phyloP scores from a whole-genome alignment of 495 filamentous ascomycete genomes.

The Penicillium antarcticum region DNA sequence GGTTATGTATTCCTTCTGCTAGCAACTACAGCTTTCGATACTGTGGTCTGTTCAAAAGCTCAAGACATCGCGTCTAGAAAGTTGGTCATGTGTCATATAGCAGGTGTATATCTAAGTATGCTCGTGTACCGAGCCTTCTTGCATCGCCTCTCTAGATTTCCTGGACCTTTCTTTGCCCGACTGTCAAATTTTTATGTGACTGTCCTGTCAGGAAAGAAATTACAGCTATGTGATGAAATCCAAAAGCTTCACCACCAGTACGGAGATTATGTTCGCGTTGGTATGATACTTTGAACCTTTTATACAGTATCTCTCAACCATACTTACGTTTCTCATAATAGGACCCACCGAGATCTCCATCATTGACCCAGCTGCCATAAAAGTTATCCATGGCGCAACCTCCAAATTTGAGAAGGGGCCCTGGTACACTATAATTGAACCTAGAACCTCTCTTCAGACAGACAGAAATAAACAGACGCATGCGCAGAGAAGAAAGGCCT shows the following conservation, averaged over 20 bases:
- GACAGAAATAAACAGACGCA: conserved; percentile 30
- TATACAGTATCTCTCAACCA: no score
- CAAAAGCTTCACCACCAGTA: conserved; percentile 12
- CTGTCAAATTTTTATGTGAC: conserved; percentile 10
- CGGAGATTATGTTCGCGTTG: conserved; percentile 21
- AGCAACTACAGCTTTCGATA: no score
- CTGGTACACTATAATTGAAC: not conserved
- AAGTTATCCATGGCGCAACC: not conserved
- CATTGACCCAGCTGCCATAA: not conserved
- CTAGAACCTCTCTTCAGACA: conserved; percentile 9
- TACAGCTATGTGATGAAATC: conserved; percentile 14
- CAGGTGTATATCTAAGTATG: no score
- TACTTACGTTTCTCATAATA: no score
- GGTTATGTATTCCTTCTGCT: no score
- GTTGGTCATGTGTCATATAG: no score
- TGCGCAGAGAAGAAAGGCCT: conserved; percentile 35
- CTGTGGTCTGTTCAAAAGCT: no score
- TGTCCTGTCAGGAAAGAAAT: conserved; percentile 4
- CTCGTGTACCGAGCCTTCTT: conserved; percentile 21
- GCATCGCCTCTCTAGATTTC: conserved; percentile 34
- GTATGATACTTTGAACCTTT: no score
- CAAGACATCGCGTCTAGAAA: no score
- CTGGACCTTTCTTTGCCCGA: conserved; percentile 29
- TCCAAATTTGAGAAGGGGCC: no score
- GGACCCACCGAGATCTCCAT: not conserved